Evolutionary conservation across 192 early-diverging fungal genomes (phyloP), one percentile per base, ranked within the genome.

Genomic region (Coemansia sp.): DNA sequence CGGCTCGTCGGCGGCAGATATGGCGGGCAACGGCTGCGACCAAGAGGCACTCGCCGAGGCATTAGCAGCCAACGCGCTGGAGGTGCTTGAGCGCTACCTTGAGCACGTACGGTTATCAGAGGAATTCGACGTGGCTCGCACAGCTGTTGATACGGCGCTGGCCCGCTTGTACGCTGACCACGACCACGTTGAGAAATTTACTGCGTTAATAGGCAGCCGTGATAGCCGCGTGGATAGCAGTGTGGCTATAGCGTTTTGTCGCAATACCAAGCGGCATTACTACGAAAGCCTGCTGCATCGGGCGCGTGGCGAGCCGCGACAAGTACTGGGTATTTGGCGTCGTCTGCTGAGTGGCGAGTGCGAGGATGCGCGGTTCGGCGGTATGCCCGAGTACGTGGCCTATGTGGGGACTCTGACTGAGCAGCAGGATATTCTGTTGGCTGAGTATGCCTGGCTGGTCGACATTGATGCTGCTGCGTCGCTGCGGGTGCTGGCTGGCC

Each of bases 81-180:
- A 84, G 24, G 34, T 84, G 66, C 74, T 76, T 16, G 73, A 84
- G 53, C 77, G 74, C 20, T 79, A 79, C 50, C 47, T 84, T 13
- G 77, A 79, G 52, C 63, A 65, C 22, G 67, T 70, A 38, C 64
- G 72, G 12, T 4, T 31, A 1, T 71, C 63, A 6, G 22, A 15
- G 20, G 61, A 62, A 8, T 60, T 60, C 20, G 33, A n/a, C 11
- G 61, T 40, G 20, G 31, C 39, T 1, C 36, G 36, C 20, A 15
- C 73, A 0, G 69, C 71, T 11, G 69, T 84, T 20, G 82, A 84
- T 52, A 84, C 82, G 13, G 66, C 55, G 43, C 70, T 84, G 29
- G 77, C 57, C 5, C 77, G 74, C 5, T 49, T 79, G 40, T 84
- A 79, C 31, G 74, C 71, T 0, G 70, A n/a, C 29, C 74, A 58